A percentile compares a stretch with the other conserved stretches of the same genome.
phyloP scores from a whole-genome alignment of 1,284 basidiomycete species.

The Tilletia horrida region DNA sequence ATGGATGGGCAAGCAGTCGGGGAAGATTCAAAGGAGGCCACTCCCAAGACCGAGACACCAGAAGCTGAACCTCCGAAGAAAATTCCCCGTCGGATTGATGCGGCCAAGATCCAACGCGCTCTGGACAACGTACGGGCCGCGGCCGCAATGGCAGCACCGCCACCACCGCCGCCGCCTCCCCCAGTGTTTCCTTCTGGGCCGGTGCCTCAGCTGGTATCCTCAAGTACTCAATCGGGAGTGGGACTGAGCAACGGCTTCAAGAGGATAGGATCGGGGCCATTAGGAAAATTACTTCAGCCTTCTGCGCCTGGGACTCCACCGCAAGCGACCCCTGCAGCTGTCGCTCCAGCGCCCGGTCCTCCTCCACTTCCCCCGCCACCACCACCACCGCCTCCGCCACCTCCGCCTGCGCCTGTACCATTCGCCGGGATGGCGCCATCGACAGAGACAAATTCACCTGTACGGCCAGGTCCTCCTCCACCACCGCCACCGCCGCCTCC shows the following conservation, averaged over 20 bases:
- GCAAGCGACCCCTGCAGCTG: background rate
- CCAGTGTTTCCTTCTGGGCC: conserved; percentile 3
- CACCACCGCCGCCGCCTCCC: conserved; percentile 8
- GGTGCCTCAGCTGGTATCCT: background rate
- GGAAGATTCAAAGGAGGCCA: background rate
- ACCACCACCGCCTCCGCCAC: background rate
- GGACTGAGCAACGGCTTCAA: conserved; percentile 6
- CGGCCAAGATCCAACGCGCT: conserved; percentile 2
- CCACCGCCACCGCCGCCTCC: background rate
- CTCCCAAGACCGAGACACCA: too few relatives aligned
- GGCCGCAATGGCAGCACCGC: background rate
- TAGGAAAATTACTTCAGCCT: background rate
- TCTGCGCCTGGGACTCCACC: background rate
- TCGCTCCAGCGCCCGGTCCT: background rate
- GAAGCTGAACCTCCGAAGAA: background rate
- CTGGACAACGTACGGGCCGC: conserved; percentile 5
- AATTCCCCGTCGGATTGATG: background rate
- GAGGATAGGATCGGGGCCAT: background rate
- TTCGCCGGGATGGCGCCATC: too few relatives aligned
- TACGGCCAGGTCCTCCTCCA: background rate
- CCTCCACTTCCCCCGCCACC: background rate
- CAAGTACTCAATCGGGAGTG: background rate
- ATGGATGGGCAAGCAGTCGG: background rate
- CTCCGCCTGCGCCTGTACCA: background rate
- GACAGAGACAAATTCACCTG: background rate